These are phyloP conservation scores for Hansfordia pulvinata DNA, from an alignment of 2,329 filamentous ascomycete species.

Conservation along the genomic window DNA sequence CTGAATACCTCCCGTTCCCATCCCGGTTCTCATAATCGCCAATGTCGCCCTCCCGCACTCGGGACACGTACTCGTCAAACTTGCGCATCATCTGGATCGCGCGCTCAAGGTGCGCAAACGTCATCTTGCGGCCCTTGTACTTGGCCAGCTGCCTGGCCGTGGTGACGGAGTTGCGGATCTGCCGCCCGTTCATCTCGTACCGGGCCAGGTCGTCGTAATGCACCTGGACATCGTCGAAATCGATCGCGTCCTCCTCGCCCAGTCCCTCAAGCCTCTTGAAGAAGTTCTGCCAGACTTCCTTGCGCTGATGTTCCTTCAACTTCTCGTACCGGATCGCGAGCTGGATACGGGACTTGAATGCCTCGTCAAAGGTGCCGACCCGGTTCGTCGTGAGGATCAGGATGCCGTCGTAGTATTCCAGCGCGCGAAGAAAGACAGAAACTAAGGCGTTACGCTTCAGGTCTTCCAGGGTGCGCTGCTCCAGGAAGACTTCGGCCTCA, in stretches of 20 bases:
- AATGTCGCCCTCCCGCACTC: conserved; percentile 1
- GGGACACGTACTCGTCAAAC: conserved; percentile 1
- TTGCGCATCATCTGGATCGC: background rate
- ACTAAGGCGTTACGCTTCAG: conserved; percentile 10
- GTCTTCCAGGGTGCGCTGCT: conserved; percentile 6
- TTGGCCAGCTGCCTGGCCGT: conserved; percentile 1
- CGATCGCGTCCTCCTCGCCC: conserved; percentile 1
- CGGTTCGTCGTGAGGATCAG: conserved; percentile 26
- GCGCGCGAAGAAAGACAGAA: conserved; percentile 19
- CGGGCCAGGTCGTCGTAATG: conserved; percentile 16
- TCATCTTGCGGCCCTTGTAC: conserved; percentile 2
- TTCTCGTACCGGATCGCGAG: conserved; percentile 8
- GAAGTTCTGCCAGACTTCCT: conserved; percentile 9
- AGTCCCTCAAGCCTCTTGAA: conserved; percentile 3
- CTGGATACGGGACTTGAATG: conserved; percentile 9
- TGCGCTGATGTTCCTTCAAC: conserved; percentile 4
- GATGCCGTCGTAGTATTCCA: conserved; percentile 27
- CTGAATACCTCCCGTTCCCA: background rate
- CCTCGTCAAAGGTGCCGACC: conserved; percentile 11
- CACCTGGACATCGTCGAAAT: conserved; percentile 6
- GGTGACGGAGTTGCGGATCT: conserved; percentile 16
- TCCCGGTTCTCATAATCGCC: background rate
- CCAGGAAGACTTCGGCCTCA: conserved; percentile 10
- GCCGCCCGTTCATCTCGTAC: conserved; percentile 23
- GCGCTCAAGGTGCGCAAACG: background rate